Evolutionary conservation across 192 early-diverging fungal species (phyloP).

Genomic region (Coemansia sp.): DNA sequence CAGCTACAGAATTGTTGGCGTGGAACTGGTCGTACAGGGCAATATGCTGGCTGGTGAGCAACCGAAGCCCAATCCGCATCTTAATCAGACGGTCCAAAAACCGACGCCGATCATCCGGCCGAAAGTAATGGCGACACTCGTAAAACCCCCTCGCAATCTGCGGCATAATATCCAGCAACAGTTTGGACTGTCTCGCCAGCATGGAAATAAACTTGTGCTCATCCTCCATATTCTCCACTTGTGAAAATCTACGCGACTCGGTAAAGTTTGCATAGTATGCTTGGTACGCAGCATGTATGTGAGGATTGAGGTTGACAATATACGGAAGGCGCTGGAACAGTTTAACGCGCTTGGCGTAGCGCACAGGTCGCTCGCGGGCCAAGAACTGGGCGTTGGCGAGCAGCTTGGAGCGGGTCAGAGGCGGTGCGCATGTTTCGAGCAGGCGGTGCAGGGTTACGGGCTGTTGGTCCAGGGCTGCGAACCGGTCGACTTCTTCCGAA

Average conservation of each 20-base stretch:
- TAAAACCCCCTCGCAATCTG: slow-evolving; percentile 82
- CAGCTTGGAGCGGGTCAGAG: slow-evolving; percentile 46
- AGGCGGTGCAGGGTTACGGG: slow-evolving; percentile 72
- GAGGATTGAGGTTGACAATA: slow-evolving; percentile 91
- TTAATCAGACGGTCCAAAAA: slow-evolving; percentile 85
- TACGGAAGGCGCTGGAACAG: slow-evolving; percentile 83
- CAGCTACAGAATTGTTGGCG: background rate
- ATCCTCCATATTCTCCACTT: slow-evolving; percentile 45
- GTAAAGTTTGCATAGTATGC: slow-evolving; percentile 72
- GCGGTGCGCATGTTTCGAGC: slow-evolving; percentile 65
- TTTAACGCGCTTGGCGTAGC: slow-evolving; percentile 72
- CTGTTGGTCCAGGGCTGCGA: slow-evolving; percentile 60
- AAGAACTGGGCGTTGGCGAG: slow-evolving; percentile 60
- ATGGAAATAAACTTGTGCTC: slow-evolving; percentile 63
- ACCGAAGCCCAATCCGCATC: slow-evolving; percentile 81
- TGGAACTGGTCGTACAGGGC: slow-evolving; percentile 59
- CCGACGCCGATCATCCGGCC: slow-evolving; percentile 54
- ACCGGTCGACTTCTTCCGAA: slow-evolving; percentile 29
- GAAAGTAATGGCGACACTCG: slow-evolving; percentile 82
- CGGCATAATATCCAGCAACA: slow-evolving; percentile 81
- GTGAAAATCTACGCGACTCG: slow-evolving; percentile 58
- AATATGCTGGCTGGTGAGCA: slow-evolving; percentile 84
- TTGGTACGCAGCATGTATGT: slow-evolving; percentile 73
- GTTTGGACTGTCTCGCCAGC: slow-evolving; percentile 66
- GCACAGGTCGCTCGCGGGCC: slow-evolving; percentile 73